Base-by-base conservation (phyloP, 345 rosid genomes). In the Boechera divaricarpa region DNA sequence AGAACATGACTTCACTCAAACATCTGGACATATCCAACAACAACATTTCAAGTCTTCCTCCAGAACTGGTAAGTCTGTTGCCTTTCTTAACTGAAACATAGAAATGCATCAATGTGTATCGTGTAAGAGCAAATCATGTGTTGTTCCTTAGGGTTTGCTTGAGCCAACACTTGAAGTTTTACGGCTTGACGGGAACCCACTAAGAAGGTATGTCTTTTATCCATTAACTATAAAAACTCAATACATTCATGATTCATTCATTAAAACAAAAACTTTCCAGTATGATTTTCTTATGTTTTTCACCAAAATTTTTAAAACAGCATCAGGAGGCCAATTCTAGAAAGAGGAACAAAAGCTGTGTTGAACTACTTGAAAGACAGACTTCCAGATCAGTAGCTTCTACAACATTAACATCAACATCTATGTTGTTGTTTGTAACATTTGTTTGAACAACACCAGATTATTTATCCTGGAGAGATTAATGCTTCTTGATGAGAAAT, bases 11-110 rank as follows among this genome's bases (percentile, higher is more conserved):
- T 48, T 83, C 86, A 72, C 96, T 94, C 49, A 85, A 87, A 16
- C 90, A 86, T 82, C 86, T 94, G 73, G 93, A 90, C 82, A 65
- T 94, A 78, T 87, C 97, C 55, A 92, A 91, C 91, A 94, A 94
- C 81, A 85, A 83, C 82, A 88, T 94, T 78, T 83, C 96, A 35
- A 78, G 88, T 35, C 96, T 90, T 66, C 93, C 96, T 15, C 82
- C 91, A 55, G 89, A 91, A 75, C 85, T 94, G 83, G 98, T 91
- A 63, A 63, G 47, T 38, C 51, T 76, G 36, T 15, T 59, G 4
- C 74, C n/a, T 72, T 72, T 49, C 56, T 33, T 67, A 12, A 9
- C 44, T 42, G 44, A 31, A 63, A 67, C 53, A 35, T 10, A 41
- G 44, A 36, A 6, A 53, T 51, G 54, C 7, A 49, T 49, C 10